phyloP scores from a whole-genome alignment of 2,329 filamentous ascomycete species.

The Clarireedia monteithiana region DNA sequence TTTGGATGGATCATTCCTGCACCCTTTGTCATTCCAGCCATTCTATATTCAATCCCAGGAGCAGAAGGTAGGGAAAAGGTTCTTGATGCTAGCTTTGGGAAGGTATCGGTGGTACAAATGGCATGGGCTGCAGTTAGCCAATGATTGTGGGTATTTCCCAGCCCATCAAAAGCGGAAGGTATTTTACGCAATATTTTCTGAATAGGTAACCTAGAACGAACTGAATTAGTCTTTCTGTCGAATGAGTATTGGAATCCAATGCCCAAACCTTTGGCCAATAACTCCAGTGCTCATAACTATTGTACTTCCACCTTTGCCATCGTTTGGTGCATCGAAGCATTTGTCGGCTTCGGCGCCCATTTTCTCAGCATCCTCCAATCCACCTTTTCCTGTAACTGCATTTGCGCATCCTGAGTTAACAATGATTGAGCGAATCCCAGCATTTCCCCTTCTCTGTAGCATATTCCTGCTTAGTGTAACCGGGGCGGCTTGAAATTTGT shows the following conservation, averaged over 20 bases:
- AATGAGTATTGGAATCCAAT: not conserved
- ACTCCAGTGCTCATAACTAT: conserved; percentile 98
- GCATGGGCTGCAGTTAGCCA: conserved; percentile 82
- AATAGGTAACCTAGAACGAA: conserved; percentile 63
- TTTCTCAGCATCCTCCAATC: conserved; percentile 74
- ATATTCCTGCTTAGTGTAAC: conserved; percentile 77
- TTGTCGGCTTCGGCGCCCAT: conserved; percentile 79
- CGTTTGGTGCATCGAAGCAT: conserved; percentile 41
- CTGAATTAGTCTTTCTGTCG: not conserved
- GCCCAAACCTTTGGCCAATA: conserved; percentile 72
- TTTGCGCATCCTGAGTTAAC: conserved; percentile 97
- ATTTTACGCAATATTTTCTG: conserved; percentile 81
- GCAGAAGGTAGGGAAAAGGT: conserved; percentile 79
- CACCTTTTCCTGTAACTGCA: conserved; percentile 87
- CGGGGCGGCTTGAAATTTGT: conserved; percentile 95
- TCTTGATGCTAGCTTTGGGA: conserved; percentile 83
- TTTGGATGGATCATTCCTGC: conserved; percentile 98
- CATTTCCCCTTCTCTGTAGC: conserved; percentile 56
- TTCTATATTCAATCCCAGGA: conserved; percentile 63
- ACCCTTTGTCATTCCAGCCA: conserved; percentile 93
- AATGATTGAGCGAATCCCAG: conserved; percentile 71
- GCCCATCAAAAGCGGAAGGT: conserved; percentile 62
- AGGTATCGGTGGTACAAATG: conserved; percentile 96
- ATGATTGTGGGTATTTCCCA: conserved; percentile 69
- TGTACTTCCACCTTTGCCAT: conserved; percentile 49